Evolutionary conservation across 371 early-diverging fungal genomes (phyloP).

Genomic region (Mucor sp.): DNA sequence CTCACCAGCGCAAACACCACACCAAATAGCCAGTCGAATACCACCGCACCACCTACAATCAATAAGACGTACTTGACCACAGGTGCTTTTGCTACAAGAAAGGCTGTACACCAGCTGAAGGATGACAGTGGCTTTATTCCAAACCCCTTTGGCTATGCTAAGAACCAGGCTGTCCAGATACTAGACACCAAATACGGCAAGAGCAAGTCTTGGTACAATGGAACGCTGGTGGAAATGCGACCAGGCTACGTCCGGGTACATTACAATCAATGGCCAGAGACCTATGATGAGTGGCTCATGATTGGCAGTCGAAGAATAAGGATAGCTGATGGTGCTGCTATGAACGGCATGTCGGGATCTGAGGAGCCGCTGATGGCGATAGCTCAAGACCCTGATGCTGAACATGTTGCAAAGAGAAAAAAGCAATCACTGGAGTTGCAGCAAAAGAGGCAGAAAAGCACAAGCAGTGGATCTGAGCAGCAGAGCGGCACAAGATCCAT

Average conservation of each 20-base stretch:
- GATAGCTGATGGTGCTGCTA: not conserved
- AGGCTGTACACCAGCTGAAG: slow-evolving; percentile 42
- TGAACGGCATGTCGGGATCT: not conserved
- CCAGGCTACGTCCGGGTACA: slow-evolving; percentile 54
- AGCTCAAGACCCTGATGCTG: slow-evolving; percentile 43
- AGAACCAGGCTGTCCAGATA: slow-evolving; percentile 37
- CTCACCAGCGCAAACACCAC: not conserved
- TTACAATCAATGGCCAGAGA: slow-evolving; percentile 61
- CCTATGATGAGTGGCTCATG: slow-evolving; percentile 67
- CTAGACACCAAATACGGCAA: slow-evolving; percentile 39
- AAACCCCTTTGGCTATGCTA: slow-evolving; percentile 44
- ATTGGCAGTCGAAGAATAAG: slow-evolving; percentile 59
- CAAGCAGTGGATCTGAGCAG: not conserved
- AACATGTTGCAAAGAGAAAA: slow-evolving; percentile 37
- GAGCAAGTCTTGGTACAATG: slow-evolving; percentile 51
- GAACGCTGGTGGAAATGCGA: slow-evolving; percentile 46
- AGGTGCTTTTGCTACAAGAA: slow-evolving; percentile 52
- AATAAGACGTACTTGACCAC: slow-evolving; percentile 31
- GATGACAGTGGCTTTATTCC: slow-evolving; percentile 51
- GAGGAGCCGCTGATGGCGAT: slow-evolving; percentile 19
- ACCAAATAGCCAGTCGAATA: not conserved
- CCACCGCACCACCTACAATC: not conserved
- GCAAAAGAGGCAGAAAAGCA: not conserved
- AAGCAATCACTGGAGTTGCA: slow-evolving; percentile 6
- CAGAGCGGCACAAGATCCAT: not conserved